Evolutionary conservation across 371 early-diverging fungal genomes (phyloP).

Genomic region (Mucor lusitanicus): DNA sequence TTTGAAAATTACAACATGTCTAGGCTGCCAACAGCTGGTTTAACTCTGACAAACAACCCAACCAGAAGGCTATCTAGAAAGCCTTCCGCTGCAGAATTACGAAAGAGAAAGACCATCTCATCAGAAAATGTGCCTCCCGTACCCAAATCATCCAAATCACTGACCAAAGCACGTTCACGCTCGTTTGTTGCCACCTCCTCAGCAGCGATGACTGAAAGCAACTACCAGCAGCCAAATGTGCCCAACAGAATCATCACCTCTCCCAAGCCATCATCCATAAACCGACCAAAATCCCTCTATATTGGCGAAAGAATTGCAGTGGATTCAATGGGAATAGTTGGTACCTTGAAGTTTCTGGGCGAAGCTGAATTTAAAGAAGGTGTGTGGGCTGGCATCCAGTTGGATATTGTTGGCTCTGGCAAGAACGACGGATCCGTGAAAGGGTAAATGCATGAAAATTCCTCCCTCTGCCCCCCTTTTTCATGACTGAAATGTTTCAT

Average conservation of each 20-base stretch:
- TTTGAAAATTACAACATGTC: constrained; percentile 17
- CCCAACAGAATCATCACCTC: constrained; percentile 9
- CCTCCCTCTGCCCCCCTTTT: not conserved
- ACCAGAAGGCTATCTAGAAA: constrained; percentile 15
- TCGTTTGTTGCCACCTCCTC: constrained; percentile 5
- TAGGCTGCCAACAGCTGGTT: constrained; percentile 24
- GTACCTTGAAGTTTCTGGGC: constrained; percentile 79
- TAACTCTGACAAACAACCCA: constrained; percentile 3
- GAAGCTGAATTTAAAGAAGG: constrained; percentile 72
- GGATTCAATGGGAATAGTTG: constrained; percentile 66
- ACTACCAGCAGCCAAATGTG: constrained; percentile 1
- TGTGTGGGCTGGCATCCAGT: constrained; percentile 78
- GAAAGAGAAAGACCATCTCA: constrained; percentile 24
- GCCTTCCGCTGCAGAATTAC: constrained; percentile 18
- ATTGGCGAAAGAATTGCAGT: constrained; percentile 72
- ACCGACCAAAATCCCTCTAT: constrained; percentile 6
- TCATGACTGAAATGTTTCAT: not conserved
- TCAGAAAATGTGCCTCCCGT: constrained; percentile 21
- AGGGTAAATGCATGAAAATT: constrained; percentile 47
- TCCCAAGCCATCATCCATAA: not conserved
- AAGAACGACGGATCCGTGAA: constrained; percentile 76
- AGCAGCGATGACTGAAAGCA: not conserved
- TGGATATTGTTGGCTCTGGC: constrained; percentile 68
- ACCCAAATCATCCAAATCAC: constrained; percentile 17
- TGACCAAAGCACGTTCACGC: constrained; percentile 22